Percentiles rank a stretch among this genome's conserved stretches.
These are phyloP conservation scores for Fusarium buxicola DNA, from an alignment of 2,329 filamentous ascomycete genomes.

Conservation along the genomic window DNA sequence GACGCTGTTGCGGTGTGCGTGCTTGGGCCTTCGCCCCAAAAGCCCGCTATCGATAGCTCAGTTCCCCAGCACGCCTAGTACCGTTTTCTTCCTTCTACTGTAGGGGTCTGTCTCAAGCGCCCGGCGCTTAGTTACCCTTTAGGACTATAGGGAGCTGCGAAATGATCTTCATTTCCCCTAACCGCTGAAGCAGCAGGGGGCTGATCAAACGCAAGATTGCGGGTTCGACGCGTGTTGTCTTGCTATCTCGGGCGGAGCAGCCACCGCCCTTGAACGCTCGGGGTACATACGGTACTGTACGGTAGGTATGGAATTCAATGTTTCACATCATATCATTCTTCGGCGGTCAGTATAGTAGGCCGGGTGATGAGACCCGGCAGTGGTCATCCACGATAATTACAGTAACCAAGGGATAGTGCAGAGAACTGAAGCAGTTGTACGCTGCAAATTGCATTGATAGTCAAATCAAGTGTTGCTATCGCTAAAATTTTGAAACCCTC, in stretches of 20 bases:
- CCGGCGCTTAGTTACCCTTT: conserved; percentile 28
- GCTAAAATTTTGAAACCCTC: conserved; percentile 7
- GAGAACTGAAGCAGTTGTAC: neutral
- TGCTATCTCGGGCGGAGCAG: conserved; percentile 22
- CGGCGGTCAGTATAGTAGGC: conserved; percentile 9
- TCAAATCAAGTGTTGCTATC: conserved; percentile 27
- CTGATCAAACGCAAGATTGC: conserved; percentile 33
- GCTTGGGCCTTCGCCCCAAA: neutral
- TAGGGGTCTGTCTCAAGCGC: conserved; percentile 22
- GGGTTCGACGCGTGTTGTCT: conserved; percentile 39
- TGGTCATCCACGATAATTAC: conserved; percentile 12
- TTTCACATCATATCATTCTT: conserved; percentile 29
- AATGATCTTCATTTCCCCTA: conserved; percentile 45
- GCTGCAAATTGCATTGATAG: conserved; percentile 22
- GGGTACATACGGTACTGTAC: too few species aligned
- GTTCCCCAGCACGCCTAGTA: neutral
- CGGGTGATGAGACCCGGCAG: conserved; percentile 12
- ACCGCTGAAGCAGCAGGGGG: conserved; percentile 30
- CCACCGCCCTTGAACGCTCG: conserved; percentile 20
- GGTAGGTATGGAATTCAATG: conserved; percentile 6
- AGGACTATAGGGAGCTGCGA: conserved; percentile 13
- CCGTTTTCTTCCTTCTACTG: conserved; percentile 9
- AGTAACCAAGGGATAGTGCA: neutral
- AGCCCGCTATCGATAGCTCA: too few species aligned
- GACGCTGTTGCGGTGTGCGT: conserved; percentile 18